Evolutionary conservation across 2,329 filamentous ascomycete genomes (phyloP).

Genomic region (Ilyonectria robusta): DNA sequence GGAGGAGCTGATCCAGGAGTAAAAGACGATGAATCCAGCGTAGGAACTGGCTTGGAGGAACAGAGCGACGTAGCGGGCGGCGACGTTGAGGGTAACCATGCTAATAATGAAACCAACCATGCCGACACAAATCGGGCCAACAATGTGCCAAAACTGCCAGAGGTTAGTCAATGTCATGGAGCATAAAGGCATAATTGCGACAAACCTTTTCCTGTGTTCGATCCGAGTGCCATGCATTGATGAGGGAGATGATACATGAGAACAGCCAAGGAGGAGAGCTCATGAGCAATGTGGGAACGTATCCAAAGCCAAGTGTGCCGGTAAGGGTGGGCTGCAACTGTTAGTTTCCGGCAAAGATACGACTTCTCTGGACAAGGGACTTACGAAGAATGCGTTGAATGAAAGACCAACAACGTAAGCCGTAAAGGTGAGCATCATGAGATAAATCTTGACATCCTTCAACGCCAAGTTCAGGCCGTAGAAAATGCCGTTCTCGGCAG

Average conservation of each 20-base stretch:
- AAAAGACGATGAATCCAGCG: constrained; percentile 71
- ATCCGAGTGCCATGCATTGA: constrained; percentile 70
- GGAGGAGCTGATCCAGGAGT: constrained; percentile 70
- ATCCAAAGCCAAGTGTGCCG: constrained; percentile 65
- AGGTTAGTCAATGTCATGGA: constrained; percentile 11
- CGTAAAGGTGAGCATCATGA: constrained; percentile 74
- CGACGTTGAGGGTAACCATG: constrained; percentile 69
- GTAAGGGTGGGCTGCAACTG: constrained; percentile 63
- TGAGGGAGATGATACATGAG: constrained; percentile 68
- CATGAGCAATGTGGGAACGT: constrained; percentile 68
- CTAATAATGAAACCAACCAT: constrained; percentile 71
- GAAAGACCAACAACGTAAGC: constrained; percentile 72
- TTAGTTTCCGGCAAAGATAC: constrained; percentile 7
- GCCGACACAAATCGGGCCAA: constrained; percentile 66
- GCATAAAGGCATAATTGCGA: background rate
- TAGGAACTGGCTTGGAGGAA: constrained; percentile 73
- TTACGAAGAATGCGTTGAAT: constrained; percentile 71
- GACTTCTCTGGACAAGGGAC: constrained; percentile 28
- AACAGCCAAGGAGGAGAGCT: constrained; percentile 72
- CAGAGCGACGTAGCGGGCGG: constrained; percentile 71
- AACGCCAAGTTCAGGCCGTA: constrained; percentile 71
- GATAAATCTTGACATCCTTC: constrained; percentile 73
- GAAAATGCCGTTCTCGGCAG: constrained; percentile 63
- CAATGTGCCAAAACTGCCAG: constrained; percentile 69
- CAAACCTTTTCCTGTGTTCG: constrained; percentile 66